A percentile compares a stretch with the other conserved stretches of the same genome.
phyloP scores from a whole-genome alignment of 192 early-diverging fungal species.

The Backusella psychrophila region DNA sequence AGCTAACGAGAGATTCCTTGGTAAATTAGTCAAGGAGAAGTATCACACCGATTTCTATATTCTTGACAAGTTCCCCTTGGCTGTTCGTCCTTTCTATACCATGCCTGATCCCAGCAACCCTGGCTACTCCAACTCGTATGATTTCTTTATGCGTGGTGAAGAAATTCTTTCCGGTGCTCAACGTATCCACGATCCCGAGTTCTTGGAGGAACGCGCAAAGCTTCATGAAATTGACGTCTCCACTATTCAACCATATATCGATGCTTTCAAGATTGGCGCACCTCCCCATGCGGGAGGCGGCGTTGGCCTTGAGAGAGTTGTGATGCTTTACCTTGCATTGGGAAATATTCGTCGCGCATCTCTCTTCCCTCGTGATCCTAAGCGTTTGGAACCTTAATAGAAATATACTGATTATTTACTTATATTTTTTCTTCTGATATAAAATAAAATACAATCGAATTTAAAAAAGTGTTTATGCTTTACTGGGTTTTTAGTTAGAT shows the following conservation, averaged over 20 bases:
- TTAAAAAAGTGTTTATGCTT: too few relatives aligned
- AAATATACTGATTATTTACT: too few relatives aligned
- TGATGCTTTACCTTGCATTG: too few relatives aligned
- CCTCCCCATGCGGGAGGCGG: constrained; percentile 98
- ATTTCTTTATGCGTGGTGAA: constrained; percentile 99
- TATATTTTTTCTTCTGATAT: too few relatives aligned
- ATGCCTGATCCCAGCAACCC: constrained; percentile 92
- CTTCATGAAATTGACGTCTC: constrained; percentile 72
- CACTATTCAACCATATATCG: constrained; percentile 90
- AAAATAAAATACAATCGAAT: too few relatives aligned
- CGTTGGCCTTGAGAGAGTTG: neutral
- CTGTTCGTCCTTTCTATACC: constrained; percentile 97
- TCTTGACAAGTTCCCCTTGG: constrained; percentile 98
- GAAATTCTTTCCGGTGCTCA: constrained; percentile 99
- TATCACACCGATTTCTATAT: constrained; percentile 99
- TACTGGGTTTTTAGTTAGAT: too few relatives aligned
- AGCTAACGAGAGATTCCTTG: constrained; percentile 80
- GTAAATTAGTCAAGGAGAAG: constrained; percentile 87
- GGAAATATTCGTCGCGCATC: too few relatives aligned
- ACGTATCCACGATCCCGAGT: constrained; percentile 90
- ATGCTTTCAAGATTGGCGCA: constrained; percentile 94
- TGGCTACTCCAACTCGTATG: constrained; percentile 98
- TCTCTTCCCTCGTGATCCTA: too few relatives aligned
- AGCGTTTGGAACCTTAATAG: too few relatives aligned
- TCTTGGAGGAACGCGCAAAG: constrained; percentile 75